Evolutionary conservation across 768 basidiomycete genomes (phyloP).

Genomic region (Asterophora parasitica): DNA sequence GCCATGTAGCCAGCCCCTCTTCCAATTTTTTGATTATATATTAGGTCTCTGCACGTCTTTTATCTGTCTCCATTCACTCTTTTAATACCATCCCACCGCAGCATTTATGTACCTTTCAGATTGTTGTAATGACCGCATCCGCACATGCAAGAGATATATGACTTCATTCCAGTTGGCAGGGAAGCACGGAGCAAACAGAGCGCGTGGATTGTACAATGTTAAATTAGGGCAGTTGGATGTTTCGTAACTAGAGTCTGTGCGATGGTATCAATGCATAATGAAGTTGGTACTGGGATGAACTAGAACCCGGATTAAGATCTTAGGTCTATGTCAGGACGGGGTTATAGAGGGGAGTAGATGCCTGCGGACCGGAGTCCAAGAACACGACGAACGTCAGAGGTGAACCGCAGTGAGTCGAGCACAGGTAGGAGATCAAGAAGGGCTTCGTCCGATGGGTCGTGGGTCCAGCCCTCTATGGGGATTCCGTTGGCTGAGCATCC

Average conservation of each 20-base stretch:
- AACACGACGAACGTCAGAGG: constrained; percentile 89
- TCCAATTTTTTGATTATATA: constrained; percentile 16
- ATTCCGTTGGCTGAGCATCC: constrained; percentile 82
- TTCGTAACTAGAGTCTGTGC: constrained; percentile 23
- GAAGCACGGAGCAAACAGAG: not conserved
- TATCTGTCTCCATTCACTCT: constrained; percentile 17
- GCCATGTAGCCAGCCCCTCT: constrained; percentile 55
- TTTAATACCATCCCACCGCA: constrained; percentile 17
- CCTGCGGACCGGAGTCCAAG: constrained; percentile 63
- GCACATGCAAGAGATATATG: constrained; percentile 1
- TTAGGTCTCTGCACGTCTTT: constrained; percentile 17
- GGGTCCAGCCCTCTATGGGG: constrained; percentile 99
- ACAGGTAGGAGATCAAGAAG: constrained; percentile 93
- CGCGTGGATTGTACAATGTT: constrained; percentile 21
- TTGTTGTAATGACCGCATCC: constrained; percentile 20
- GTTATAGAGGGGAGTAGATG: constrained; percentile 24
- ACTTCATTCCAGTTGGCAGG: not conserved
- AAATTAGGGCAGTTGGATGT: constrained; percentile 20
- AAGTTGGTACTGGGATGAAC: constrained; percentile 20
- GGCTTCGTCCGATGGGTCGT: constrained; percentile 95
- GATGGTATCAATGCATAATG: constrained; percentile 28
- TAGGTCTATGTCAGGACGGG: constrained; percentile 20
- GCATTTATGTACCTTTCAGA: constrained; percentile 22
- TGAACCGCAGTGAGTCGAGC: constrained; percentile 93
- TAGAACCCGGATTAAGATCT: constrained; percentile 22